Evolutionary conservation across 2,329 filamentous ascomycete species (phyloP), one percentile per base, ranked within the genome.

Genomic region (Niveomyces coronatus): DNA sequence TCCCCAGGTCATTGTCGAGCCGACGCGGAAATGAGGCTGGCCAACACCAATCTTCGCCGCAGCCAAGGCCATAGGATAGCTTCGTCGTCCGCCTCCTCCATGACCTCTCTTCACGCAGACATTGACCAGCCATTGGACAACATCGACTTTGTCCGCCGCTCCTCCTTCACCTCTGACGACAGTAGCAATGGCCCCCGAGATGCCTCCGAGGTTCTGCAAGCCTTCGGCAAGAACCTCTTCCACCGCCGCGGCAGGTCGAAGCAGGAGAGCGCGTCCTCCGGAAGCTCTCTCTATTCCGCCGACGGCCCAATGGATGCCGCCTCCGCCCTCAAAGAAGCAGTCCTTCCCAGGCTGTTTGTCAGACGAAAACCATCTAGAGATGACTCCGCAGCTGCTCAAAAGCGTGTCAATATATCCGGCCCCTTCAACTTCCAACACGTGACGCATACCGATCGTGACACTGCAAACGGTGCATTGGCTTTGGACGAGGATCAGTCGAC

Each of bases 371-470:
- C 49, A 9, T 54, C 55, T 19, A 56, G 58, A 15, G 58, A 62
- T 31, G 56, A 61, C 18, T 43, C 49, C 33, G 35, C 47, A 36
- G 9, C 24, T 19, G 18, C 26, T 4, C 47, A 53, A 37, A 68
- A 56, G 48, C 68, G 63, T 44, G 50, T 68, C 35, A 66, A 69
- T 38, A 81, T 81, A 38, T 81, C 76, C 1, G 69, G 63, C 1
- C 76, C 76, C 3, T 80, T 76, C 56, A 79, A 80, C 59, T 81
- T 81, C 44, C 75, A 79, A 50, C 76, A 81, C 53, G 64, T 81
- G 23, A 68, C 71, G 4, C 75, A 79, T 51, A 74, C 70, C 10
- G 60, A 65, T 10, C 68, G 67, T 32, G 67, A 76, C 20, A 60
- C 68, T 35, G 42, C 68, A 3, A 55, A 64, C 4, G 60, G 58